These are phyloP conservation scores for Gossypium bickii DNA, from an alignment of 345 rosid species.

Conservation along the genomic window DNA sequence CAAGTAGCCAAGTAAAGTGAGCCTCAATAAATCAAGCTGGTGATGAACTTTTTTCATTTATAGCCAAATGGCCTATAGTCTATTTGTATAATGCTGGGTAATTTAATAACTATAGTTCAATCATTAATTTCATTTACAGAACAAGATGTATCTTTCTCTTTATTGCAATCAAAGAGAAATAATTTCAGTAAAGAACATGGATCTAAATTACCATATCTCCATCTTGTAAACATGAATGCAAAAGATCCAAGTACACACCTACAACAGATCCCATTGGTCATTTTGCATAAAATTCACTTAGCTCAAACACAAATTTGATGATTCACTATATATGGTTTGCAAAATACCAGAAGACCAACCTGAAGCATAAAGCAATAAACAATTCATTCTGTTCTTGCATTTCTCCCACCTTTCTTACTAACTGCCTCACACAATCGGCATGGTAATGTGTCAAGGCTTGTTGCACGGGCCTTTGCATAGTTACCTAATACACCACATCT, in stretches of 20 bases:
- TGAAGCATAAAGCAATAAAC: not conserved
- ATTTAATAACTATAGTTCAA: not conserved
- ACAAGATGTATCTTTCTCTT: not conserved
- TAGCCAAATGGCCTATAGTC: not conserved
- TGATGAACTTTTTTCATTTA: not conserved
- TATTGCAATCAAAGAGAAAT: not conserved
- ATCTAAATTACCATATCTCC: not conserved
- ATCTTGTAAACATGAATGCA: not conserved
- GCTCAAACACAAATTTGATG: conserved; percentile 6
- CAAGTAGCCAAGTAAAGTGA: not conserved
- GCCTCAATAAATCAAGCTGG: not conserved
- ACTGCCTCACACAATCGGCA: conserved; percentile 83
- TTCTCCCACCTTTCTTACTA: conserved; percentile 67
- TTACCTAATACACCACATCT: conserved; percentile 76
- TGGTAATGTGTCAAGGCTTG: conserved; percentile 82
- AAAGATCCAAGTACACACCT: not conserved
- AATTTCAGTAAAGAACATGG: not conserved
- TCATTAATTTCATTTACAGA: not conserved
- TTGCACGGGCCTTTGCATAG: conserved; percentile 54
- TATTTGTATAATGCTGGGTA: not conserved
- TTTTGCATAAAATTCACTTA: not conserved
- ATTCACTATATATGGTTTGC: not conserved
- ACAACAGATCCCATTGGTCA: not conserved
- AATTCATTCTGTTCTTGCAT: conserved; percentile 27
- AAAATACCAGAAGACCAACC: not conserved